phyloP scores from a whole-genome alignment of 768 basidiomycete genomes.

The Cyclocybe aegerita region DNA sequence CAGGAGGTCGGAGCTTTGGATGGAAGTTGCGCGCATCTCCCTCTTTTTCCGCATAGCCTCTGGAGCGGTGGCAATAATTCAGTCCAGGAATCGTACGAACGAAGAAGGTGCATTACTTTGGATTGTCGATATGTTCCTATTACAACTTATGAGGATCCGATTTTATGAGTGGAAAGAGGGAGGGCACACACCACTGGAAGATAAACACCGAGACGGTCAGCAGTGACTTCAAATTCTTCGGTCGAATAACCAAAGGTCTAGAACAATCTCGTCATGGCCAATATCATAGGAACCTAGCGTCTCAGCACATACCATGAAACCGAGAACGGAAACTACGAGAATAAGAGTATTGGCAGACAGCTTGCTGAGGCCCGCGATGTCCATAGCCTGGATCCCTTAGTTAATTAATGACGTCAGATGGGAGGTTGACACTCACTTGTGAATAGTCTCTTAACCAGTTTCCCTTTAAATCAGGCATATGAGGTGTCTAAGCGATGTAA shows the following conservation, averaged over 20 bases:
- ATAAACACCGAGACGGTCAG: slow-evolving; percentile 75
- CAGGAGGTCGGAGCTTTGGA: slow-evolving; percentile 72
- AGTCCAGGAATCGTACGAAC: neutral
- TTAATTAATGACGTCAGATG: slow-evolving; percentile 3
- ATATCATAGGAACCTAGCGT: neutral
- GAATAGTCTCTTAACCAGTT: slow-evolving; percentile 76
- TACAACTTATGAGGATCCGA: neutral
- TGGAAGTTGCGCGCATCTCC: slow-evolving; percentile 74
- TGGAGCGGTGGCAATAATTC: slow-evolving; percentile 16
- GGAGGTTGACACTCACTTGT: slow-evolving; percentile 33
- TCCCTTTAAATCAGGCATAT: slow-evolving; percentile 33
- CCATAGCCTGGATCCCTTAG: slow-evolving; percentile 50
- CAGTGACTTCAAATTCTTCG: slow-evolving; percentile 69
- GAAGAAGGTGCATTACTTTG: slow-evolving; percentile 44
- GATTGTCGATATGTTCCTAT: slow-evolving; percentile 79
- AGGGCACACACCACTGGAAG: slow-evolving; percentile 55
- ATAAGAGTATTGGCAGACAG: slow-evolving; percentile 64
- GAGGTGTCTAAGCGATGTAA: too few relatives aligned
- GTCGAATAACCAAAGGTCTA: slow-evolving; percentile 67
- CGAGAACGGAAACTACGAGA: slow-evolving; percentile 55
- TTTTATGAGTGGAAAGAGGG: neutral
- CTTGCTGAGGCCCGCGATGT: slow-evolving; percentile 69
- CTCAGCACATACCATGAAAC: slow-evolving; percentile 44
- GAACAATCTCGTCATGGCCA: neutral
- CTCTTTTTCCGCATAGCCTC: slow-evolving; percentile 67